Evolutionary conservation across 1,284 basidiomycete genomes (phyloP), one percentile per base, ranked within the genome.

Genomic region (Puccinia horiana): DNA sequence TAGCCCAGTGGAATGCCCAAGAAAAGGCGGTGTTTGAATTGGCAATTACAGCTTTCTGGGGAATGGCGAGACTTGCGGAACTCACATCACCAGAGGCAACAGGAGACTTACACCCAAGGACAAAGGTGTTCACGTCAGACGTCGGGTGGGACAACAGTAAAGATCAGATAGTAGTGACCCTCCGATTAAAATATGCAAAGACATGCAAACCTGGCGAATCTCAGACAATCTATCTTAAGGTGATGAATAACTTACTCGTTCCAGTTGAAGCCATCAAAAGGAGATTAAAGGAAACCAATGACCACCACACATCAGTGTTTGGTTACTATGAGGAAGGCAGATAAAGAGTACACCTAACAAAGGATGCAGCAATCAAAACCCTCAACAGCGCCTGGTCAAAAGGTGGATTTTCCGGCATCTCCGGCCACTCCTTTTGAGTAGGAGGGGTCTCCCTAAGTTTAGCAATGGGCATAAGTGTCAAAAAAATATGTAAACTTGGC

Each of bases 361-460:
- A 67, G 20, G 23, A 11, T 40, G 40, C 16, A 2, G 29, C 40
- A 23, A 40, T 2, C 2, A 23, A 12, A 20, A 8, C 40, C 32
- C 35, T 67, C 3, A 4, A 2, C 11, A 4, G 2, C 5, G 5
- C 23, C 3, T 67, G 63, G 63, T 18, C 14, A 20, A 3, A 8
- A 4, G 4, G 2, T 6, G 63, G 63, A 6, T 40, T 2, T 9
- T n/a, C 40, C 29, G 32, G 35, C 52, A 37, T 75, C 9, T 23
- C 73, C 0, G n/a, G n/a, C n/a, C n/a, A n/a, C n/a, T n/a, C n/a
- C n/a, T n/a, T n/a, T n/a, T n/a, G n/a, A n/a, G n/a, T 74, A 29
- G 72, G 72, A 74, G 72, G 72, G 5, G 73, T 52, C 11, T 75
- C 49, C 23, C 29, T n/a, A n/a, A n/a, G n/a, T n/a, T n/a, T n/a